phyloP scores from a whole-genome alignment of 768 basidiomycete species.

The Lactarius deliciosus region DNA sequence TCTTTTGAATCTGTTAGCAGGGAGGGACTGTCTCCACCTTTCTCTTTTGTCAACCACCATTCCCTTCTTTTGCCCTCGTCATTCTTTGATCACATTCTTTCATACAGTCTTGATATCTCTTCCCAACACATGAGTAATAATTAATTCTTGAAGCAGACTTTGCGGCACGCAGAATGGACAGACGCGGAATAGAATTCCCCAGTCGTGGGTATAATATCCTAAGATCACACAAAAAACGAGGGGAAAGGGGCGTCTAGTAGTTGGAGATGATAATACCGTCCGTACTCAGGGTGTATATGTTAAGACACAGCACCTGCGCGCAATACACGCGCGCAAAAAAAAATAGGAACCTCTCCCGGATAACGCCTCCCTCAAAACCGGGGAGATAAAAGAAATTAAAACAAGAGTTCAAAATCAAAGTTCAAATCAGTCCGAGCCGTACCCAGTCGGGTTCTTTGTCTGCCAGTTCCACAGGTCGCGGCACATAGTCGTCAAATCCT shows the following conservation, averaged over 20 bases:
- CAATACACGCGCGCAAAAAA: not conserved
- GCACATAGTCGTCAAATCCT: conserved; percentile 89
- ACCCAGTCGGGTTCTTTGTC: conserved; percentile 84
- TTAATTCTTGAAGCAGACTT: not conserved
- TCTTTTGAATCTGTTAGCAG: conserved; percentile 5
- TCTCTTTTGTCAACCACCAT: not conserved
- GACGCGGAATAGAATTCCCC: not conserved
- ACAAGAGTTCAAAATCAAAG: not conserved
- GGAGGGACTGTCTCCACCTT: no score
- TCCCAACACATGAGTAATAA: not conserved
- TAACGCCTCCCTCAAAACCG: not conserved
- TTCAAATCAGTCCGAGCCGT: conserved; percentile 36
- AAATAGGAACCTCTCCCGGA: not conserved
- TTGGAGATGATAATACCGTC: conserved; percentile 14
- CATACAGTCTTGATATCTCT: not conserved
- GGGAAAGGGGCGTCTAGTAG: conserved; percentile 15
- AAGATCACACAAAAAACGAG: not conserved
- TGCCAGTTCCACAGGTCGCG: conserved; percentile 99
- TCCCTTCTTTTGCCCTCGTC: not conserved
- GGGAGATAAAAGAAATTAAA: conserved; percentile 1
- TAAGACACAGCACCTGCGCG: conserved; percentile 10
- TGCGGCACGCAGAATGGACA: not conserved
- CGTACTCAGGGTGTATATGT: conserved; percentile 16
- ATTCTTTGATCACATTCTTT: not conserved
- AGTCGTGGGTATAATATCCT: not conserved